Percentiles rank a stretch among this genome's conserved stretches.
Evolutionary conservation across 495 filamentous ascomycete species (phyloP).

Genomic region (Mytilinidion resinicola): DNA sequence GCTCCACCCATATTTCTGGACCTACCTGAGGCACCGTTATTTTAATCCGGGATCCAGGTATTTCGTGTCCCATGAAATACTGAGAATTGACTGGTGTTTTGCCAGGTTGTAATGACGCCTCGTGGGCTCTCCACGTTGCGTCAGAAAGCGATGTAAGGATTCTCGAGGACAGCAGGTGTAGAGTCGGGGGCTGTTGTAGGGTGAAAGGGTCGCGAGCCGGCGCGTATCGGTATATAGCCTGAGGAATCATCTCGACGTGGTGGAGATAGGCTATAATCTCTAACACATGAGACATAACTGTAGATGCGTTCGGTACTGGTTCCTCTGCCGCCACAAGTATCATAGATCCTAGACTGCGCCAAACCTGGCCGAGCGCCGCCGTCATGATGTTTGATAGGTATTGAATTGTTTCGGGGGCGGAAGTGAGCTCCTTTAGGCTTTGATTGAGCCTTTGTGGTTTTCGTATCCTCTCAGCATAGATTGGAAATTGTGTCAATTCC

Average conservation of each 20-base stretch:
- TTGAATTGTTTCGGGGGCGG: conserved; percentile 7
- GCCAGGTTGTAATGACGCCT: conserved; percentile 41
- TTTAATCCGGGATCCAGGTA: conserved; percentile 47
- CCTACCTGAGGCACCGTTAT: conserved; percentile 48
- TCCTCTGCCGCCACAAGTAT: conserved; percentile 47
- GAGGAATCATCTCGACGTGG: conserved; percentile 50
- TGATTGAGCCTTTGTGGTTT: conserved; percentile 3
- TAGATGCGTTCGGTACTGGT: background rate
- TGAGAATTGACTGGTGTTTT: conserved; percentile 41
- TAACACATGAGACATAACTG: conserved; percentile 52
- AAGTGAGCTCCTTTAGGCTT: conserved; percentile 21
- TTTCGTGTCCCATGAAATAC: conserved; percentile 39
- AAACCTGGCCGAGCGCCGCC: conserved; percentile 40
- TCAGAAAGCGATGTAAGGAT: conserved; percentile 59
- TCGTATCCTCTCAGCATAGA: conserved; percentile 4
- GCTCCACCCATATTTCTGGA: conserved; percentile 59
- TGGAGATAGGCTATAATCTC: conserved; percentile 56
- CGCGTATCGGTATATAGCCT: conserved; percentile 50
- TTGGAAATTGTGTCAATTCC: conserved; percentile 20
- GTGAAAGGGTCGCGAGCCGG: conserved; percentile 32
- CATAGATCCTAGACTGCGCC: conserved; percentile 50
- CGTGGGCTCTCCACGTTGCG: conserved; percentile 52
- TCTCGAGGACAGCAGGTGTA: conserved; percentile 50
- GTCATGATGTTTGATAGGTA: conserved; percentile 1
- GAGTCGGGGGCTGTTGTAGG: conserved; percentile 50